Conservation (phyloP, 2,329 filamentous ascomycete species). For the Fusarium veterinarium region DNA sequence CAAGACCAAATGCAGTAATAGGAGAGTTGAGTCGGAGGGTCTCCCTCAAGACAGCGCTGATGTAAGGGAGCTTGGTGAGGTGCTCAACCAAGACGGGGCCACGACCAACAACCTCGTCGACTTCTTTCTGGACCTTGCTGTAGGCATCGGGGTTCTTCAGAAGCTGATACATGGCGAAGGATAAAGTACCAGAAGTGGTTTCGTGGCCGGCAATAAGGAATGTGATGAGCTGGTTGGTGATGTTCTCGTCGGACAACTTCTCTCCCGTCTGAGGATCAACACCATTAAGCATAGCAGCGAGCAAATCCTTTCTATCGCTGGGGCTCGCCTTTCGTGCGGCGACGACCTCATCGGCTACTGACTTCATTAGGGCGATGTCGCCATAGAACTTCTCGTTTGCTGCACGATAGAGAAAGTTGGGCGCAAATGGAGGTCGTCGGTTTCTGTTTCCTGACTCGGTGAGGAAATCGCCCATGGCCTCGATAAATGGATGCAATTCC, state of each 20-base stretch:
- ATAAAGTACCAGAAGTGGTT: conserved; percentile 75
- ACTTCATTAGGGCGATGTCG: conserved; percentile 66
- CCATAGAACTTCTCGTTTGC: conserved; percentile 62
- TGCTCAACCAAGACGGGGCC: conserved; percentile 70
- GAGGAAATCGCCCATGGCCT: conserved; percentile 74
- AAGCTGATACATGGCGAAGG: conserved; percentile 74
- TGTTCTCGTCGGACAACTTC: conserved; percentile 70
- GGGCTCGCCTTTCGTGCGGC: conserved; percentile 66
- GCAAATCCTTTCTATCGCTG: conserved; percentile 70
- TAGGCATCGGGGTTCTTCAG: conserved; percentile 71
- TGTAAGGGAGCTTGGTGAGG: conserved; percentile 72
- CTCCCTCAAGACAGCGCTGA: conserved; percentile 73
- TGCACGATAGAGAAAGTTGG: conserved; percentile 60
- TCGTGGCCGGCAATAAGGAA: conserved; percentile 79
- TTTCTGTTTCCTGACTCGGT: conserved; percentile 64
- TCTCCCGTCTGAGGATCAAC: conserved; percentile 75
- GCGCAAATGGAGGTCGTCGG: conserved; percentile 58
- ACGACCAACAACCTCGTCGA: conserved; percentile 72
- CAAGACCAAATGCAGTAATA: conserved; percentile 67
- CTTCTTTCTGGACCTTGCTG: conserved; percentile 72
- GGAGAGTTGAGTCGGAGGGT: conserved; percentile 72
- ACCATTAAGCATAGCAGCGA: conserved; percentile 76
- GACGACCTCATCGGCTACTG: conserved; percentile 70
- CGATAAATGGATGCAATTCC: conserved; percentile 75
- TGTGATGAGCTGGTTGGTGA: conserved; percentile 78